These are phyloP conservation scores for Auriculariales sp. DNA, from an alignment of 768 basidiomycete genomes.

Conservation along the genomic window DNA sequence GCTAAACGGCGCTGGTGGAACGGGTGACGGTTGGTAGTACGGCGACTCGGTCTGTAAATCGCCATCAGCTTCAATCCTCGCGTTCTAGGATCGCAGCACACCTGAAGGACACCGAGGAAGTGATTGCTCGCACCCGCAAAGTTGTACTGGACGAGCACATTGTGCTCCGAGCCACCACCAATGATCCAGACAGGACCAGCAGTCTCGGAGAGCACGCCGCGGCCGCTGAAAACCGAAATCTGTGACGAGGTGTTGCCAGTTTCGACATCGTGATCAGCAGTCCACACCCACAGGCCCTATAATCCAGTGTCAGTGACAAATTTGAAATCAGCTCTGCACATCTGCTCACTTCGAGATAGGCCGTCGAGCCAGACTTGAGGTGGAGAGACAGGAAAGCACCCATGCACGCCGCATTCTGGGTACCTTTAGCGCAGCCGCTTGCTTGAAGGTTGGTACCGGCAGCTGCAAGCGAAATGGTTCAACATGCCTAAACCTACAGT, in stretches of 20 bases:
- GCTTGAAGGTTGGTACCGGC: slow-evolving; percentile 13
- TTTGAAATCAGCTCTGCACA: background rate
- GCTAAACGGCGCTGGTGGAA: background rate
- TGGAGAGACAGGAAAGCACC: slow-evolving; percentile 60
- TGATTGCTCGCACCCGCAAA: slow-evolving; percentile 9
- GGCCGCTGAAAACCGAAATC: slow-evolving; percentile 11
- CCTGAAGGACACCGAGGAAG: slow-evolving; percentile 10
- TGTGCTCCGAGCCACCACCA: slow-evolving; percentile 10
- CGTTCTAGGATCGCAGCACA: too few relatives aligned
- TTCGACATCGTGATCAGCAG: slow-evolving; percentile 12
- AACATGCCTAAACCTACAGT: too few relatives aligned
- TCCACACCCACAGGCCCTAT: slow-evolving; percentile 5
- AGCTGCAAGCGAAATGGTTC: too few relatives aligned
- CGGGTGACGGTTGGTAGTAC: slow-evolving; percentile 4
- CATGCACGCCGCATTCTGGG: slow-evolving; percentile 25
- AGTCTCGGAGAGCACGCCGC: slow-evolving; percentile 10
- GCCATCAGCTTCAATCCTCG: too few relatives aligned
- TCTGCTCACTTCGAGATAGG: slow-evolving; percentile 18
- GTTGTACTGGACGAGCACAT: slow-evolving; percentile 10
- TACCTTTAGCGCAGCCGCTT: slow-evolving; percentile 20
- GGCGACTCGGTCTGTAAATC: slow-evolving; percentile 12
- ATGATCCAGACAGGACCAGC: slow-evolving; percentile 8
- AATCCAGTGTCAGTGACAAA: background rate
- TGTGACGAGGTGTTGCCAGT: slow-evolving; percentile 4
- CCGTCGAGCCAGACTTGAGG: slow-evolving; percentile 25